Percentiles rank a stretch among this genome's conserved stretches.
phyloP scores from a whole-genome alignment of 495 filamentous ascomycete species.

The Neurospora hispaniola region DNA sequence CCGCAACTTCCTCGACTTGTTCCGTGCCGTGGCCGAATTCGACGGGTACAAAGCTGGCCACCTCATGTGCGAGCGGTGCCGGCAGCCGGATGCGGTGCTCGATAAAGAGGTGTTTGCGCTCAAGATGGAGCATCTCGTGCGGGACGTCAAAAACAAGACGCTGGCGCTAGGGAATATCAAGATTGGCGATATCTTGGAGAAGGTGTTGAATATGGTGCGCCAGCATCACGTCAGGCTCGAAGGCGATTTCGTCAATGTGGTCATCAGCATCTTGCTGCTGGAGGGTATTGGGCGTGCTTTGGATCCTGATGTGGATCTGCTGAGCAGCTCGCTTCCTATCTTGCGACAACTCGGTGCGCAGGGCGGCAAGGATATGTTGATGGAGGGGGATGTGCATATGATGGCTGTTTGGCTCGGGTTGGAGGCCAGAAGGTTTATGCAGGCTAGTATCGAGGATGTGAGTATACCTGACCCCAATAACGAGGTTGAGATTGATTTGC shows the following conservation, averaged over 20 bases:
- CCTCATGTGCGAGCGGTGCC: slow-evolving; percentile 90
- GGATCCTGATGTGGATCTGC: slow-evolving; percentile 78
- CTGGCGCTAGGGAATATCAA: slow-evolving; percentile 91
- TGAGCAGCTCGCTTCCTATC: slow-evolving; percentile 81
- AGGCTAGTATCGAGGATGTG: slow-evolving; percentile 81
- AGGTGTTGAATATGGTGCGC: slow-evolving; percentile 87
- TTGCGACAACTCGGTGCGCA: slow-evolving; percentile 77
- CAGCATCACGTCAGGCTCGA: slow-evolving; percentile 89
- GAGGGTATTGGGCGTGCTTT: slow-evolving; percentile 89
- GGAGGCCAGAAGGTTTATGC: slow-evolving; percentile 77
- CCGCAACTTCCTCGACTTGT: slow-evolving; percentile 88
- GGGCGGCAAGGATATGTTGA: slow-evolving; percentile 54
- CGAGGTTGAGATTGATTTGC: neutral
- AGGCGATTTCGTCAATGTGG: slow-evolving; percentile 97
- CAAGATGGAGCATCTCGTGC: slow-evolving; percentile 91
- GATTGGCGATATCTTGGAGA: slow-evolving; percentile 87
- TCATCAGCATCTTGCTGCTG: slow-evolving; percentile 84
- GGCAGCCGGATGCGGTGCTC: slow-evolving; percentile 80
- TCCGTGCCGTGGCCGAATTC: slow-evolving; percentile 92
- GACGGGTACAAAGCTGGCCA: slow-evolving; percentile 93
- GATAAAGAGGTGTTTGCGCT: slow-evolving; percentile 83
- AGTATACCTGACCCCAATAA: slow-evolving; percentile 15
- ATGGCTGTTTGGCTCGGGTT: slow-evolving; percentile 88
- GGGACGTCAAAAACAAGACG: slow-evolving; percentile 79
- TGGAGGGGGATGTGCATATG: slow-evolving; percentile 79